Conservation (phyloP, 2,329 filamentous ascomycete species). For the Beauveria sp. region DNA sequence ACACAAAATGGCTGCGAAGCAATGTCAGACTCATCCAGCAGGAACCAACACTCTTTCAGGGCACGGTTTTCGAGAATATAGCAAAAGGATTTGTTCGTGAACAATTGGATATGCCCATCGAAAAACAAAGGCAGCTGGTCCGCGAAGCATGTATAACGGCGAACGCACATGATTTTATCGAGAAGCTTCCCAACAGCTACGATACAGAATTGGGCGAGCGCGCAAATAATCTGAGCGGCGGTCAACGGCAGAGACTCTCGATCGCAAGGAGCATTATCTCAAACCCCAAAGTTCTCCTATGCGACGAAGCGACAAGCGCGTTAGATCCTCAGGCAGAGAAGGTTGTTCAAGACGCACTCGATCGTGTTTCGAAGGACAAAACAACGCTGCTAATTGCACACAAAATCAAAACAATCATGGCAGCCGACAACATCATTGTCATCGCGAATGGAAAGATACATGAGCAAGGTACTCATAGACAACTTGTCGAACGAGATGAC, state of each 20-base stretch:
- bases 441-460: conserved; percentile 36
- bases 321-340: conserved; percentile 33
- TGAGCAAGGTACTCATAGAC: conserved; percentile 53
- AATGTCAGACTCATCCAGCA: conserved; percentile 26
- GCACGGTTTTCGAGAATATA: conserved; percentile 42
- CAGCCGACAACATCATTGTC: conserved; percentile 58
- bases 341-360: conserved; percentile 46
- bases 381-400: conserved; percentile 60
- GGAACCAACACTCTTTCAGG: conserved; percentile 32
- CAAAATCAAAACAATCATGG: conserved; percentile 45
- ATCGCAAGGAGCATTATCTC: conserved; percentile 42
- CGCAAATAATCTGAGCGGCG: conserved; percentile 54
- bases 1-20: conserved; percentile 20
- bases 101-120: conserved; percentile 8
- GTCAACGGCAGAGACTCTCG: conserved; percentile 56
- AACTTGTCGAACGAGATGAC: conserved; percentile 31
- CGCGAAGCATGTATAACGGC: conserved; percentile 34
- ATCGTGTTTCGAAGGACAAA: conserved; percentile 42
- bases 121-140: conserved; percentile 30
- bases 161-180: conserved; percentile 40
- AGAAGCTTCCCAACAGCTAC: conserved; percentile 41
- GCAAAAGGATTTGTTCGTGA: conserved; percentile 36
- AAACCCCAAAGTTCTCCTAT: conserved; percentile 45
- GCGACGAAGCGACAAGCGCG: conserved; percentile 60
- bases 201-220: conserved; percentile 51